A percentile compares a stretch with the other conserved stretches of the same genome.
phyloP scores from a whole-genome alignment of 2,329 filamentous ascomycete genomes.

The Aspergillus felis region DNA sequence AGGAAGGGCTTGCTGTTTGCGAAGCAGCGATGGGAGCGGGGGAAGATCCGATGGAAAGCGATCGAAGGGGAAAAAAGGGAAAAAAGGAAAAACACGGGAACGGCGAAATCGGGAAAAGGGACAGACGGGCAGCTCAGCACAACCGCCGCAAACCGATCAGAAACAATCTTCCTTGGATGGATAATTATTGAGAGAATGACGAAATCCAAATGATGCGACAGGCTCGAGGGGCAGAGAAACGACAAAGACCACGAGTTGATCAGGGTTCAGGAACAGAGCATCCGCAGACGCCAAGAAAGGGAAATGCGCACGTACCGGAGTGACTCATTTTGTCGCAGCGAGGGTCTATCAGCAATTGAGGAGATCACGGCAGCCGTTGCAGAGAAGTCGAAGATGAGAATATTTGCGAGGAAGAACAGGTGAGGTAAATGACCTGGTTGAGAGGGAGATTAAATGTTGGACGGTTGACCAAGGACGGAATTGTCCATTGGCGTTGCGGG shows the following conservation, averaged over 20 bases:
- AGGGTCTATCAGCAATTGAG: neutral
- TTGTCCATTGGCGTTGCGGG: neutral
- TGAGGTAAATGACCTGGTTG: neutral
- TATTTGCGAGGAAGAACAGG: neutral
- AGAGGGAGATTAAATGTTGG: neutral
- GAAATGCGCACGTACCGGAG: neutral
- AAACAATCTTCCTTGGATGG: neutral
- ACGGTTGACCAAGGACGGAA: neutral
- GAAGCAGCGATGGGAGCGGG: neutral
- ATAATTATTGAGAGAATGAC: neutral
- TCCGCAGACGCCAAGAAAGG: slow-evolving; percentile 8
- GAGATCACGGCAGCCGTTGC: neutral
- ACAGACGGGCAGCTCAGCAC: neutral
- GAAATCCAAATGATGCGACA: neutral
- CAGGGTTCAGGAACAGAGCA: slow-evolving; percentile 2
- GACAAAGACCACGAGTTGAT: neutral
- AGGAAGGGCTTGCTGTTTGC: neutral
- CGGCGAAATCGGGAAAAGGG: neutral
- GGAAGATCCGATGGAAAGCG: neutral
- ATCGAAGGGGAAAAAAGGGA: slow-evolving; percentile 5
- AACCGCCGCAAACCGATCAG: neutral
- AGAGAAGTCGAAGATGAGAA: neutral
- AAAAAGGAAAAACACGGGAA: slow-evolving; percentile 1
- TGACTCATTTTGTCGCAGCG: neutral
- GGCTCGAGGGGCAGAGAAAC: slow-evolving; percentile 2